phyloP scores from a whole-genome alignment of 2,329 filamentous ascomycete species.

The Colletotrichum plurivorum region DNA sequence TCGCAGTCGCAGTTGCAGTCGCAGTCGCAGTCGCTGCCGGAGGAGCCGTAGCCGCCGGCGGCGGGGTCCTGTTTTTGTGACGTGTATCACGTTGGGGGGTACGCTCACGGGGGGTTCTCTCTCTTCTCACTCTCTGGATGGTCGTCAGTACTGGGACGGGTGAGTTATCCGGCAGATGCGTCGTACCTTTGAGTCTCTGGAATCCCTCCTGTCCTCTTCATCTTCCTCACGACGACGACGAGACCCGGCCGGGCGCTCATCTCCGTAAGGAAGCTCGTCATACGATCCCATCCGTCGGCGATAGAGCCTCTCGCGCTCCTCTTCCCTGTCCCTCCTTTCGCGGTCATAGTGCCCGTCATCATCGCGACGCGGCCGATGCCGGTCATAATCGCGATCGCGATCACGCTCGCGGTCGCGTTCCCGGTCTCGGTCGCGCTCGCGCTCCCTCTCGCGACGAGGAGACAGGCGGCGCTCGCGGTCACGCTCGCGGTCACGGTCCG shows the following conservation, averaged over 20 bases:
- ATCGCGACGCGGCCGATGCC: slow-evolving; percentile 70
- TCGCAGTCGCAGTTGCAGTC: slow-evolving; percentile 44
- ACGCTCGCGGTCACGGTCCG: slow-evolving; percentile 57
- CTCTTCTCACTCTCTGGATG: slow-evolving; percentile 70
- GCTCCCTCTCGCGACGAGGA: slow-evolving; percentile 43
- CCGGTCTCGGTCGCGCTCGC: slow-evolving; percentile 50
- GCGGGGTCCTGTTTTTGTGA: slow-evolving; percentile 71
- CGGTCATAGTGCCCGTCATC: slow-evolving; percentile 83
- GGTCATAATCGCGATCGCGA: slow-evolving; percentile 62
- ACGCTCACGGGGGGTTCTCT: slow-evolving; percentile 72
- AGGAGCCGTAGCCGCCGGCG: slow-evolving; percentile 48
- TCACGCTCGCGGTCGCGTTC: slow-evolving; percentile 57
- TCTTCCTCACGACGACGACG: slow-evolving; percentile 85
- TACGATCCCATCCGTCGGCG: slow-evolving; percentile 85
- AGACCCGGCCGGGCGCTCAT: slow-evolving; percentile 75
- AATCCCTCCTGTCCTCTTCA: slow-evolving; percentile 78
- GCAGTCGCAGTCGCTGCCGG: slow-evolving; percentile 30
- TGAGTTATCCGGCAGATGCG: background rate
- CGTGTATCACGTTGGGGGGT: slow-evolving; percentile 71
- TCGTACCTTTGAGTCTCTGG: slow-evolving; percentile 77
- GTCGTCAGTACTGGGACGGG: slow-evolving; percentile 46
- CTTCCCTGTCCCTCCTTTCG: slow-evolving; percentile 88
- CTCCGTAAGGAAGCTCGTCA: slow-evolving; percentile 93
- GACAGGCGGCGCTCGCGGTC: slow-evolving; percentile 36
- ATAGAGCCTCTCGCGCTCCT: slow-evolving; percentile 90